Evolutionary conservation across 306 rosid genomes (phyloP).

Genomic region (Alnus glutinosa): DNA sequence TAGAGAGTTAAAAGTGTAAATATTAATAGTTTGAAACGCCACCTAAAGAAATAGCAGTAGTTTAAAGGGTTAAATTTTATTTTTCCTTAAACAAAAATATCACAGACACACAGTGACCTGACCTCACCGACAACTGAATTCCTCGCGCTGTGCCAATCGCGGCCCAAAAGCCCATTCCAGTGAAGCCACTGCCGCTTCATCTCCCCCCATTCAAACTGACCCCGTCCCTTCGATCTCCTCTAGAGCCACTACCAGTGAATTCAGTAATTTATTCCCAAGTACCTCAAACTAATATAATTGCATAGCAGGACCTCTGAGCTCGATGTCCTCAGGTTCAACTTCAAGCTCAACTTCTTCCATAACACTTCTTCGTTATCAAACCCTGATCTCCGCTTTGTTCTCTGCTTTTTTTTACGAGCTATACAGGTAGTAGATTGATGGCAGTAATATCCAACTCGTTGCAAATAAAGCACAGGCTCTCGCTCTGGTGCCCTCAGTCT

Average conservation of each 20-base stretch:
- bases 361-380: constrained; percentile 9
- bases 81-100: too few relatives aligned
- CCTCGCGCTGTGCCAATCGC: not conserved
- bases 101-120: not conserved
- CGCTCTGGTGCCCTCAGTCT: constrained; percentile 46
- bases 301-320: not conserved
- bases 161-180: not conserved
- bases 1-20: too few relatives aligned
- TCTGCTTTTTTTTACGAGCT: constrained; percentile 11
- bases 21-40: too few relatives aligned
- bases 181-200: not conserved
- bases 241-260: constrained; percentile 31
- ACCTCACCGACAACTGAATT: not conserved
- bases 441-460: constrained; percentile 50
- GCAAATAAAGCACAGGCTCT: constrained; percentile 52
- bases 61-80: too few relatives aligned
- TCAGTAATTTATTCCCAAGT: not conserved
- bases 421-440: constrained; percentile 57
- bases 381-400: constrained; percentile 23
- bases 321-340: constrained; percentile 45
- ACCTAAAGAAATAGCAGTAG: too few relatives aligned
- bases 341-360: constrained; percentile 7
- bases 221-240: constrained; percentile 45
- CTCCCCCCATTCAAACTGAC: not conserved
- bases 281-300: not conserved